Evolutionary conservation across 495 filamentous ascomycete species (phyloP).

Genomic region (Trichoderma virens): DNA sequence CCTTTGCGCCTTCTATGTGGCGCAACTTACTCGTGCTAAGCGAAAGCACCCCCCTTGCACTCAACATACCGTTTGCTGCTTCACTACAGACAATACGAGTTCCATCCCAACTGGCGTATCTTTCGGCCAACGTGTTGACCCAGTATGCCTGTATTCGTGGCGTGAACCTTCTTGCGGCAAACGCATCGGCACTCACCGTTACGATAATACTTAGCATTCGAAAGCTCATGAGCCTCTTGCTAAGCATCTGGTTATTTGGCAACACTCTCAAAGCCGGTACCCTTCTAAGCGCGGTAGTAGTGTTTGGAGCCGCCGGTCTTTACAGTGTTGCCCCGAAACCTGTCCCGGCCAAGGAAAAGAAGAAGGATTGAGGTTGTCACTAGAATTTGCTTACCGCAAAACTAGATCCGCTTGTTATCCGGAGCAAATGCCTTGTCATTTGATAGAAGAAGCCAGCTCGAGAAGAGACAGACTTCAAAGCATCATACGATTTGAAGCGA

Average conservation of each 20-base stretch:
- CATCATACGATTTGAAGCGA: background rate
- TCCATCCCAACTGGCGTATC: conserved; percentile 64
- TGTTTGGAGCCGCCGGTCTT: conserved; percentile 79
- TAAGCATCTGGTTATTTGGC: conserved; percentile 91
- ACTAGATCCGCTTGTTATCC: background rate
- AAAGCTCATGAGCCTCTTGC: conserved; percentile 82
- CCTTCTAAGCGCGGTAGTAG: conserved; percentile 68
- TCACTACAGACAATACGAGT: conserved; percentile 36
- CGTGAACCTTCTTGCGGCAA: conserved; percentile 81
- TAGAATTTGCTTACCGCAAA: no score
- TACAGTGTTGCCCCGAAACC: conserved; percentile 66
- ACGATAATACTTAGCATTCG: conserved; percentile 93
- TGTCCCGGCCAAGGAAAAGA: conserved; percentile 17
- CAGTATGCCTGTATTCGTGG: conserved; percentile 93
- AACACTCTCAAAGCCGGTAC: conserved; percentile 70
- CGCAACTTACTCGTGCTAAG: conserved; percentile 45
- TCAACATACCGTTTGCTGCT: conserved; percentile 18
- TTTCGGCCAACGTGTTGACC: conserved; percentile 76
- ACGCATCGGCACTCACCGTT: conserved; percentile 84
- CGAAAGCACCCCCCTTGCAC: conserved; percentile 36
- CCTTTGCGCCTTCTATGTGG: conserved; percentile 44
- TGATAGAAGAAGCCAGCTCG: background rate
- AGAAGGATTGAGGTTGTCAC: background rate
- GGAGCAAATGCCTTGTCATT: background rate
- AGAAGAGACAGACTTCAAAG: background rate